phyloP scores from a whole-genome alignment of 257 asterid species.

The Primulina tabacum region DNA sequence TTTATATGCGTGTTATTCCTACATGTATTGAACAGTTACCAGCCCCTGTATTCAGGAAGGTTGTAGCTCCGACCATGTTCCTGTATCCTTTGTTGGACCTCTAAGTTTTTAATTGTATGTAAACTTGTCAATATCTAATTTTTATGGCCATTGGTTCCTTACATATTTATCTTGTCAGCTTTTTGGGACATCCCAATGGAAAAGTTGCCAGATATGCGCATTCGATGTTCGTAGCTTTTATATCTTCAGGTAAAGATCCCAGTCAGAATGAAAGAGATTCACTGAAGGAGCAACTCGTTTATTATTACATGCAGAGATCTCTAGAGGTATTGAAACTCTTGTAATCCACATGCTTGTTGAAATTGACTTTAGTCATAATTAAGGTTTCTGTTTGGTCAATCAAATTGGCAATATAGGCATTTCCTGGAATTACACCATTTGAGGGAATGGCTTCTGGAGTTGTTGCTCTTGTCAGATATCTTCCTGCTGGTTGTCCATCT shows the following conservation, averaged over 20 bases:
- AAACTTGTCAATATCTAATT: slow-evolving; percentile 10
- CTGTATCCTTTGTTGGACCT: slow-evolving; percentile 63
- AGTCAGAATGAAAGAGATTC: slow-evolving; percentile 56
- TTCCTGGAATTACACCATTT: slow-evolving; percentile 76
- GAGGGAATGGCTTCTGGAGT: slow-evolving; percentile 97
- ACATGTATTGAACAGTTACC: slow-evolving; percentile 71
- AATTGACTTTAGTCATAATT: slow-evolving; percentile 14
- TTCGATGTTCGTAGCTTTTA: slow-evolving; percentile 72
- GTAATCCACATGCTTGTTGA: slow-evolving; percentile 15
- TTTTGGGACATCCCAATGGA: slow-evolving; percentile 83
- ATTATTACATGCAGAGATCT: slow-evolving; percentile 73
- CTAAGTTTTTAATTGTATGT: slow-evolving; percentile 19
- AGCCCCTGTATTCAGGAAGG: slow-evolving; percentile 58
- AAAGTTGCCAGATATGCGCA: slow-evolving; percentile 87
- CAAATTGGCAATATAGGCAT: slow-evolving; percentile 50
- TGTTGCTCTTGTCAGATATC: slow-evolving; percentile 76
- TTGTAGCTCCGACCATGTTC: slow-evolving; percentile 80
- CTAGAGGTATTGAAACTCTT: slow-evolving; percentile 59
- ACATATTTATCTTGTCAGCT: slow-evolving; percentile 45
- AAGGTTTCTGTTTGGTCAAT: slow-evolving; percentile 14
- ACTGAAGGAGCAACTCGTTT: slow-evolving; percentile 90
- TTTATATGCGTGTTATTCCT: slow-evolving; percentile 83
- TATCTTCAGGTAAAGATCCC: slow-evolving; percentile 75
- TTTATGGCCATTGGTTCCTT: slow-evolving; percentile 35
- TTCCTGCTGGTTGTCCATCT: slow-evolving; percentile 94